Conservation (phyloP, 192 early-diverging fungal species). For the Lunasporangiospora selenospora region DNA sequence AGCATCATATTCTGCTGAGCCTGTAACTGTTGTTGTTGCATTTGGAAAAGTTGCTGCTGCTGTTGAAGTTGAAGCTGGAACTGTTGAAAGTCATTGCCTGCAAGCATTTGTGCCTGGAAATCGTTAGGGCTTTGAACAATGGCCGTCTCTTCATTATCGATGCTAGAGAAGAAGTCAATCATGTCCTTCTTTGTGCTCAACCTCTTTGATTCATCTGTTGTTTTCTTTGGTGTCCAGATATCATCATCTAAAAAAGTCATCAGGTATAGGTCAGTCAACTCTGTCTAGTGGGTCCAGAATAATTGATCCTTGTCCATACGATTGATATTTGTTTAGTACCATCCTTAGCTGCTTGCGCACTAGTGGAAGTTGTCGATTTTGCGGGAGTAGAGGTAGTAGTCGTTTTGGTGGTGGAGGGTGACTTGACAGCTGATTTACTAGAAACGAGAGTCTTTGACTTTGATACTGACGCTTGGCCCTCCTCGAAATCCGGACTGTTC, state of each 20-base stretch:
- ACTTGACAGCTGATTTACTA: constrained; percentile 48
- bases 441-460: constrained; percentile 7
- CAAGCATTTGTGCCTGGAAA: constrained; percentile 24
- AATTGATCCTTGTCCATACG: neutral
- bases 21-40: constrained; percentile 45
- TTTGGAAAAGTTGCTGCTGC: constrained; percentile 21
- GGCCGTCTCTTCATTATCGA: constrained; percentile 50
- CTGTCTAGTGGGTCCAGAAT: no score
- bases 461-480: constrained; percentile 45
- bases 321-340: neutral
- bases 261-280: no score
- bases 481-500: constrained; percentile 76
- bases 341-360: constrained; percentile 14
- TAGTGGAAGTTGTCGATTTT: constrained; percentile 5
- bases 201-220: constrained; percentile 21
- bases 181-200: constrained; percentile 42
- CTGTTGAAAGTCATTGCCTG: constrained; percentile 42
- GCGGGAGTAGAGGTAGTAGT: constrained; percentile 10
- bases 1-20: constrained; percentile 40
- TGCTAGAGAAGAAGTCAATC: constrained; percentile 53
- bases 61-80: constrained; percentile 43
- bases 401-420: constrained; percentile 6
- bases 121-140: constrained; percentile 36
- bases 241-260: constrained; percentile 26
- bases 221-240: constrained; percentile 34